These are phyloP conservation scores for Papiliotrema fonsecae DNA, from an alignment of 1,284 basidiomycete genomes.

Conservation along the genomic window DNA sequence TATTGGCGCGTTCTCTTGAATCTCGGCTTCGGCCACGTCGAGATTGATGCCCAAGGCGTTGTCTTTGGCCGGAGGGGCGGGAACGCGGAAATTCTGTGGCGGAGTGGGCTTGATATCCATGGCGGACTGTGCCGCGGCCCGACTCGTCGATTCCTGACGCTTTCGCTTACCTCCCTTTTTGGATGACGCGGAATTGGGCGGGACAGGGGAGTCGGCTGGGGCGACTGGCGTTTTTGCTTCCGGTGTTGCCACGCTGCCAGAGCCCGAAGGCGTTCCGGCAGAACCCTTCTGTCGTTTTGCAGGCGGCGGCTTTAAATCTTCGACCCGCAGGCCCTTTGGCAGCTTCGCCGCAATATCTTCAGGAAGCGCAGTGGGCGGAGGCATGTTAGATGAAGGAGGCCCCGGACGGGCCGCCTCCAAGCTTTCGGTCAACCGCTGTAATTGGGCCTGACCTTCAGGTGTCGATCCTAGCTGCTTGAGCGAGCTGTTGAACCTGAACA, in stretches of 20 bases:
- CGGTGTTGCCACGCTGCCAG: slow-evolving; percentile 16
- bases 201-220: slow-evolving; percentile 6
- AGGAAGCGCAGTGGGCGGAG: slow-evolving; percentile 1
- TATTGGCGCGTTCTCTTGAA: slow-evolving; percentile 15
- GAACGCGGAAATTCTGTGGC: slow-evolving; percentile 1
- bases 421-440: slow-evolving; percentile 1
- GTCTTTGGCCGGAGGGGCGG: slow-evolving; percentile 2
- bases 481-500: slow-evolving; percentile 9
- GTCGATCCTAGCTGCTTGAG: slow-evolving; percentile 1
- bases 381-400: neutral
- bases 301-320: slow-evolving; percentile 43
- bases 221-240: slow-evolving; percentile 19
- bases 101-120: slow-evolving; percentile 13
- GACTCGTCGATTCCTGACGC: slow-evolving; percentile 13
- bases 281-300: slow-evolving; percentile 26
- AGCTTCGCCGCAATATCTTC: slow-evolving; percentile 22
- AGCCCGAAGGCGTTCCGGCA: slow-evolving; percentile 14
- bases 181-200: slow-evolving; percentile 9
- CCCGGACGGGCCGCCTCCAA: slow-evolving; percentile 5
- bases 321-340: slow-evolving; percentile 34
- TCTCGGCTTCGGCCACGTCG: slow-evolving; percentile 14
- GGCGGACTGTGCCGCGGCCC: slow-evolving; percentile 6
- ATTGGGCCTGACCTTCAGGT: slow-evolving; percentile 5
- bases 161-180: slow-evolving; percentile 13
- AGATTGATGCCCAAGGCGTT: slow-evolving; percentile 22